Evolutionary conservation across 225 moss, liverwort and hornwort species (phyloP).

Genomic region (Neckera pumila): DNA sequence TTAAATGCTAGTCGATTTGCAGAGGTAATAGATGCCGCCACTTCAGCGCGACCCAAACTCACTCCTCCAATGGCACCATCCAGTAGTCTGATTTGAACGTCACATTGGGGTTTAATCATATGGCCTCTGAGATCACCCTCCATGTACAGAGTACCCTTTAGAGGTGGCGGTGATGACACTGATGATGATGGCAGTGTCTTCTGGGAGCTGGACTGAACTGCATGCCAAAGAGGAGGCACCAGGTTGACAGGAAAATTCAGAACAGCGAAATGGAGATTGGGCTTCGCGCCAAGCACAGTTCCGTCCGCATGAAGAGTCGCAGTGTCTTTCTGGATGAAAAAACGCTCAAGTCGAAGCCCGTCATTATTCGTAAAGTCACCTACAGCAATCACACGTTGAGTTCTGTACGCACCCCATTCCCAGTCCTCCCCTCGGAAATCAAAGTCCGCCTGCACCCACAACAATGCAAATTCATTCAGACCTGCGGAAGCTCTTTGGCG

Average conservation of each 20-base stretch:
- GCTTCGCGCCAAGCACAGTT: constrained; percentile 86
- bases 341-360: constrained; percentile 84
- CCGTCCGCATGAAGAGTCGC: constrained; percentile 98
- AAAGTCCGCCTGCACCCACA: constrained; percentile 77
- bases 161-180: constrained; percentile 53
- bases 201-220: constrained; percentile 78
- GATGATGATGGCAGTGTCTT: constrained; percentile 62
- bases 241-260: constrained; percentile 91
- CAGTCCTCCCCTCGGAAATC: constrained; percentile 95
- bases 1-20: constrained; percentile 90
- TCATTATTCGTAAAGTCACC: constrained; percentile 92
- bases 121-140: constrained; percentile 95
- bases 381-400: constrained; percentile 82
- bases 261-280: constrained; percentile 96
- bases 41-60: constrained; percentile 86
- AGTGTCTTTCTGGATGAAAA: constrained; percentile 95
- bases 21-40: constrained; percentile 92
- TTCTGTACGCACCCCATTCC: constrained; percentile 98
- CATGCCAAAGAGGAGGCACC: constrained; percentile 84
- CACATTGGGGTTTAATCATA: constrained; percentile 91
- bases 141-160: constrained; percentile 92
- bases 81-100: constrained; percentile 86
- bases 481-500: neutral
- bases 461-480: neutral
- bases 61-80: constrained; percentile 95